Evolutionary conservation across 306 rosid genomes (phyloP), one percentile per base, ranked within the genome.

Genomic region (Quillaja saponaria): DNA sequence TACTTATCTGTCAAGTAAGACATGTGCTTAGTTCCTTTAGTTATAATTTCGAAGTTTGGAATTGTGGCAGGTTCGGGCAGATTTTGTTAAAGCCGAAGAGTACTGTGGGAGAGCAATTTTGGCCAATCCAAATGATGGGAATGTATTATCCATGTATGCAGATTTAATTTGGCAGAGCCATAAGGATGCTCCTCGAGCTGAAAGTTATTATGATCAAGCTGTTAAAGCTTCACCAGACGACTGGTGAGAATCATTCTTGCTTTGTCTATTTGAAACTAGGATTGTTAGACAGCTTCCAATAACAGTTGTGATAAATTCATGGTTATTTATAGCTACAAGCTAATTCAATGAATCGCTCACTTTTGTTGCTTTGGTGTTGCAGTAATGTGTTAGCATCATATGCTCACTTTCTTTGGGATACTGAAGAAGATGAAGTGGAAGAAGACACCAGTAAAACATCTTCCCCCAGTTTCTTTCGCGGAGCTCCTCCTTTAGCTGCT

Each of bases 371-470:
- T 64, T 62, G 55, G 46, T 74, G 37, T 34, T 83, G 90, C 78
- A 91, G 96, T 74, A 82, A 76, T 75, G 92, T 91, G 71, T 65
- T 88, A 13, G 97, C 96, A 51, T 84, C 95, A 0, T 88, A 88
- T 28, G 97, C 97, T 21, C 81, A 66, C 55, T 88, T 91, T 67
- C 95, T 91, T 19, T 91, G 97, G 97, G 97, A 91, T 47, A 81
- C 90, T 2, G 87, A 78, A 48, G 97, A 83, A 49, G 96, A 76
- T 1, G 71, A 71, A 28, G 73, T 58, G 47, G 66, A 41, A 58
- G 78, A 71, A 64, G 78, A 42, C 62, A 57, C 61, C 16, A 47
- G 54, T 19, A 53, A 46, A 33, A 63, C 41, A 34, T 55, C 86
- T 49, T 39, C 68, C 2, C 56, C 72, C 21, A 61, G 75, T 69